A percentile compares a stretch with the other conserved stretches of the same genome.
Evolutionary conservation across 2,329 filamentous ascomycete species (phyloP).

Genomic region (Verticillium albo-atrum): DNA sequence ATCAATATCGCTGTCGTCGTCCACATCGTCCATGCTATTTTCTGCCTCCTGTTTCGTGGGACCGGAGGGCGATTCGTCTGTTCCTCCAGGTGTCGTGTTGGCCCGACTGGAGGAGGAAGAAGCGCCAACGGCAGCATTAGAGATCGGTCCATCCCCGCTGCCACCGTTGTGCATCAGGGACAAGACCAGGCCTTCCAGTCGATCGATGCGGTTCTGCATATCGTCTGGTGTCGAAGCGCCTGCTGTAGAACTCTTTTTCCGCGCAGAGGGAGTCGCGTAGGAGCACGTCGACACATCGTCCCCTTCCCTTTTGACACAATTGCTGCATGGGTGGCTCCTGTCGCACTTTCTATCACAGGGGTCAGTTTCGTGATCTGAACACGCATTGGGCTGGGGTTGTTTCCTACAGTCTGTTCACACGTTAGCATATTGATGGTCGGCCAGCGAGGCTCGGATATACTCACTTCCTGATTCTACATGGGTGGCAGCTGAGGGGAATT

Average conservation of each 20-base stretch:
- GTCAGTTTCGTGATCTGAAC: constrained; percentile 1
- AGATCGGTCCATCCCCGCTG: constrained; percentile 37
- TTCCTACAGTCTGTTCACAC: constrained; percentile 29
- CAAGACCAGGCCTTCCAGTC: constrained; percentile 85
- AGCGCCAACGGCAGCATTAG: constrained; percentile 22
- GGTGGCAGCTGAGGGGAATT: constrained; percentile 85
- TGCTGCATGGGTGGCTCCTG: constrained; percentile 84
- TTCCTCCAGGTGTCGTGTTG: constrained; percentile 8
- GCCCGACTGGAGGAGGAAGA: constrained; percentile 15
- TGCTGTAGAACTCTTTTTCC: constrained; percentile 70
- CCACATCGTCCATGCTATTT: constrained; percentile 43
- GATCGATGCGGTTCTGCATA: constrained; percentile 97
- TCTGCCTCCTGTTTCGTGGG: constrained; percentile 43
- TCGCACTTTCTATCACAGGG: constrained; percentile 76
- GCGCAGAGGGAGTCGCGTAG: constrained; percentile 67
- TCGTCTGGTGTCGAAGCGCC: constrained; percentile 70
- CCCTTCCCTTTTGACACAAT: constrained; percentile 87
- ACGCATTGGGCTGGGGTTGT: background rate
- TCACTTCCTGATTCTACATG: constrained; percentile 89
- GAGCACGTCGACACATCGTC: constrained; percentile 76
- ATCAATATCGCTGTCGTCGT: constrained; percentile 66
- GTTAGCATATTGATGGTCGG: constrained; percentile 12
- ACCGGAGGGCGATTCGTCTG: background rate
- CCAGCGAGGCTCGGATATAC: constrained; percentile 21
- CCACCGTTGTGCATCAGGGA: constrained; percentile 88